Percentiles rank a stretch among this genome's conserved stretches.
These are phyloP conservation scores for Asclepias syriaca DNA, from an alignment of 257 asterid genomes.

Conservation along the genomic window DNA sequence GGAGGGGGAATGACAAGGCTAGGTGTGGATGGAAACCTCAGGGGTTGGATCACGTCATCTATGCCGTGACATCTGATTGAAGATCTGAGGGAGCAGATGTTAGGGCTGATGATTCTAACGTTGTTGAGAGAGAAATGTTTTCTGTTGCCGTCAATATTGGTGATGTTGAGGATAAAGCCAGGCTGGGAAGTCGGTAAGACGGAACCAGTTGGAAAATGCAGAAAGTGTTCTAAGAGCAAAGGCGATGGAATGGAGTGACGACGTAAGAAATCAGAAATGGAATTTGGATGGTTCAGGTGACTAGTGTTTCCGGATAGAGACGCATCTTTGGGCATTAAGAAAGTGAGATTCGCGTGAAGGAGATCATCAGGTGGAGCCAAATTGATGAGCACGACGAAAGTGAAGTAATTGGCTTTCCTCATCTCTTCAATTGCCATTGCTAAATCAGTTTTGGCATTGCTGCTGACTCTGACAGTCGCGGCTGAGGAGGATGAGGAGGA, in stretches of 20 bases:
- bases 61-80: constrained; percentile 76
- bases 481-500: not conserved
- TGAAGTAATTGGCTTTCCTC: constrained; percentile 68
- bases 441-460: constrained; percentile 4
- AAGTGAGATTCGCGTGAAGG: constrained; percentile 39
- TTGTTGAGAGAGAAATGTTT: constrained; percentile 52
- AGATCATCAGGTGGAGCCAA: constrained; percentile 47
- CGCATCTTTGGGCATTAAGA: constrained; percentile 71
- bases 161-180: constrained; percentile 38
- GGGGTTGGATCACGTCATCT: constrained; percentile 48
- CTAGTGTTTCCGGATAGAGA: constrained; percentile 32
- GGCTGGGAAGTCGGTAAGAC: constrained; percentile 58
- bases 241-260: constrained; percentile 65
- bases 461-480: constrained; percentile 2
- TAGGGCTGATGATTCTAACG: constrained; percentile 50
- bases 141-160: constrained; percentile 34
- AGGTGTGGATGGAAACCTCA: not conserved
- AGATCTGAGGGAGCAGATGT: constrained; percentile 48
- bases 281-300: not conserved
- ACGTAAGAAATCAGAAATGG: constrained; percentile 50
- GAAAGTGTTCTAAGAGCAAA: constrained; percentile 49
- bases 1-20: not conserved
- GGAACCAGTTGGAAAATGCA: constrained; percentile 59
- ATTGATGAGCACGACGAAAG: constrained; percentile 62
- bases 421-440: constrained; percentile 47